Conservation (phyloP, 2,329 filamentous ascomycete species). For the Colletotrichum liaoningense region DNA sequence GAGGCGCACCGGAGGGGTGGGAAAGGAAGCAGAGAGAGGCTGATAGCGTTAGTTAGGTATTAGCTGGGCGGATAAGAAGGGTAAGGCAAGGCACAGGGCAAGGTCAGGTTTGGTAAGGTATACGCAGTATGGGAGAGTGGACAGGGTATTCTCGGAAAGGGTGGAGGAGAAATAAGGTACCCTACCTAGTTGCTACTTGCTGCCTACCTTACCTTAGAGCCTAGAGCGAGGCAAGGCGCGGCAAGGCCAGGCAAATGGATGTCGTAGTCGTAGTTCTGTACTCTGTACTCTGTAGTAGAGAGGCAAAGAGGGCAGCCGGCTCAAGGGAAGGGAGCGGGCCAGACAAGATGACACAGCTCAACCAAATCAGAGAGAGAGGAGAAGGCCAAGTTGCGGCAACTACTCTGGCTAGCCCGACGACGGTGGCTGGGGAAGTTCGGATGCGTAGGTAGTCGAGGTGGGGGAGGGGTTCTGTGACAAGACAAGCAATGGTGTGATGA, state of each 20-base stretch:
- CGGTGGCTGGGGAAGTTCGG: slow-evolving; percentile 32
- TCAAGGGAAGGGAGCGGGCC: slow-evolving; percentile 6
- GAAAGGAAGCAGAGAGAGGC: slow-evolving; percentile 18
- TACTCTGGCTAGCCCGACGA: background rate
- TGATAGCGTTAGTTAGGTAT: slow-evolving; percentile 22
- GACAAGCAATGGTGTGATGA: slow-evolving; percentile 32
- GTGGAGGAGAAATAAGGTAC: slow-evolving; percentile 2
- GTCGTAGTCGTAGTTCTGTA: background rate
- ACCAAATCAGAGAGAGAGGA: background rate
- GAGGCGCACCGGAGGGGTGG: background rate
- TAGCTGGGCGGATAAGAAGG: slow-evolving; percentile 25
- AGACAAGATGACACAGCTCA: slow-evolving; percentile 1
- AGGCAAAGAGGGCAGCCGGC: background rate
- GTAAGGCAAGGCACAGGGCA: slow-evolving; percentile 1
- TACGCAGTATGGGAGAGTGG: background rate
- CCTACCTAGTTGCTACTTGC: background rate
- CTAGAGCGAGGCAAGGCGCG: background rate
- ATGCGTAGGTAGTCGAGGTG: slow-evolving; percentile 29
- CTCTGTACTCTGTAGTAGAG: no score
- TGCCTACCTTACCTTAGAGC: no score
- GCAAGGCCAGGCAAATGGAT: background rate
- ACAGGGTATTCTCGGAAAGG: background rate
- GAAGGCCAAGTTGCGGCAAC: background rate
- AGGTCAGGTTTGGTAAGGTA: background rate
- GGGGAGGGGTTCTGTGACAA: slow-evolving; percentile 29